phyloP scores from a whole-genome alignment of 2,329 filamentous ascomycete species.

The Chaetothyriales sp. region DNA sequence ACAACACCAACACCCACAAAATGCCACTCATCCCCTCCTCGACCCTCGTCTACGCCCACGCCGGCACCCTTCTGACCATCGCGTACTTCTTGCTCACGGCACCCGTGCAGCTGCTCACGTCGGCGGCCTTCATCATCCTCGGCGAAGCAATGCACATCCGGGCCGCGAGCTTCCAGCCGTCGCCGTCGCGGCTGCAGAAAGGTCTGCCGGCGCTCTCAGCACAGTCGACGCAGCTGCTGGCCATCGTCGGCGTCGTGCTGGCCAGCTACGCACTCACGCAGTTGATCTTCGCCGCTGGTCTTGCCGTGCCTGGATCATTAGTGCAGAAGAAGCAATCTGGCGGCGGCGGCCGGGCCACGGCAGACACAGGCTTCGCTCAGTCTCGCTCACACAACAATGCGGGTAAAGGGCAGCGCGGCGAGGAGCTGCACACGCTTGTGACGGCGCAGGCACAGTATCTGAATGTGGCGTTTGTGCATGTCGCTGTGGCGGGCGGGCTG shows the following conservation, averaged over 20 bases:
- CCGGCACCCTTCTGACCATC: slow-evolving; percentile 9
- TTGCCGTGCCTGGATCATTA: slow-evolving; percentile 2
- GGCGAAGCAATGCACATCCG: slow-evolving; percentile 16
- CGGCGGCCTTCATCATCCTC: slow-evolving; percentile 14
- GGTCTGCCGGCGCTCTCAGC: not conserved
- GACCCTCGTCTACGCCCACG: slow-evolving; percentile 12
- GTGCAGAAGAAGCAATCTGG: not conserved
- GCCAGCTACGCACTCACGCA: slow-evolving; percentile 7
- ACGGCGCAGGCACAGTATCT: slow-evolving; percentile 14
- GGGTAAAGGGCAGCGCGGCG: not conserved
- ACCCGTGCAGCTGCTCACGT: slow-evolving; percentile 9
- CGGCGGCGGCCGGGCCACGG: not conserved
- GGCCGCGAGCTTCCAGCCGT: slow-evolving; percentile 8
- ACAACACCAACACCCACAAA: not conserved
- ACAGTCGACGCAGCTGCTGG: slow-evolving; percentile 10
- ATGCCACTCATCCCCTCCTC: slow-evolving; percentile 16
- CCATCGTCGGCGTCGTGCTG: slow-evolving; percentile 11
- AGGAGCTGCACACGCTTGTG: slow-evolving; percentile 12
- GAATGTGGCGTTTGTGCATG: slow-evolving; percentile 10
- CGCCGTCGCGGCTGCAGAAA: not conserved
- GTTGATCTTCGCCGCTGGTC: slow-evolving; percentile 13
- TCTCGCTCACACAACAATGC: not conserved
- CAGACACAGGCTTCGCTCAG: not conserved
- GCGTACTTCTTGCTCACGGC: slow-evolving; percentile 14
- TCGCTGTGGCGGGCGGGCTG: slow-evolving; percentile 7